Conservation (phyloP, 345 rosid species). For the Heritiera fomes region DNA sequence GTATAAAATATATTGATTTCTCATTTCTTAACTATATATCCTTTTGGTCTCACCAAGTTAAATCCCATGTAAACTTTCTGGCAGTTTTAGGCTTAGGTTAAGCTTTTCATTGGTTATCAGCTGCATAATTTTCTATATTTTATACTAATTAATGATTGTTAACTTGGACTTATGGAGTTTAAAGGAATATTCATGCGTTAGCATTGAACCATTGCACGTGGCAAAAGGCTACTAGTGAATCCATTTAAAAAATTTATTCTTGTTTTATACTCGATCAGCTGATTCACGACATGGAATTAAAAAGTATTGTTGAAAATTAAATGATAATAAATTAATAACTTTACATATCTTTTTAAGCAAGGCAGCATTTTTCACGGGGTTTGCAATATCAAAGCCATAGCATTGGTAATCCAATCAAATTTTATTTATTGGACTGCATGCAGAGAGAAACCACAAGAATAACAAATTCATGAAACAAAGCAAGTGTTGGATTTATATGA, state of each 20-base stretch:
- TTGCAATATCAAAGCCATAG: background rate
- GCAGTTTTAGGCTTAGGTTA: background rate
- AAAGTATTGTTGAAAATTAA: background rate
- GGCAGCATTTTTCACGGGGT: background rate
- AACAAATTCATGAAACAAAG: conserved; percentile 9
- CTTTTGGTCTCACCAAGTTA: background rate
- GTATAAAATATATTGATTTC: too few relatives aligned
- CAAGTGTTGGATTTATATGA: conserved; percentile 16
- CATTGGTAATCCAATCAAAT: conserved; percentile 24
- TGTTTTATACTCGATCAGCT: conserved; percentile 17
- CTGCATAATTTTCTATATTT: background rate
- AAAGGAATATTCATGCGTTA: conserved; percentile 20
- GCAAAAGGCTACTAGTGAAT: background rate
- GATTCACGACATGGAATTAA: conserved; percentile 41
- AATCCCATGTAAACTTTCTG: background rate
- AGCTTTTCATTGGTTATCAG: background rate
- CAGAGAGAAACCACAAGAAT: conserved; percentile 19
- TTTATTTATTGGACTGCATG: conserved; percentile 3
- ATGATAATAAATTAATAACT: background rate
- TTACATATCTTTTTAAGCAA: background rate
- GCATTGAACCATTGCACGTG: conserved; percentile 14
- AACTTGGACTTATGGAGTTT: background rate
- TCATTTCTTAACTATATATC: too few relatives aligned
- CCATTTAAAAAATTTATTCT: background rate
- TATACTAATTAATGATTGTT: background rate